Evolutionary conservation across 192 early-diverging fungal species (phyloP).

Genomic region (Coemansia interrupta): DNA sequence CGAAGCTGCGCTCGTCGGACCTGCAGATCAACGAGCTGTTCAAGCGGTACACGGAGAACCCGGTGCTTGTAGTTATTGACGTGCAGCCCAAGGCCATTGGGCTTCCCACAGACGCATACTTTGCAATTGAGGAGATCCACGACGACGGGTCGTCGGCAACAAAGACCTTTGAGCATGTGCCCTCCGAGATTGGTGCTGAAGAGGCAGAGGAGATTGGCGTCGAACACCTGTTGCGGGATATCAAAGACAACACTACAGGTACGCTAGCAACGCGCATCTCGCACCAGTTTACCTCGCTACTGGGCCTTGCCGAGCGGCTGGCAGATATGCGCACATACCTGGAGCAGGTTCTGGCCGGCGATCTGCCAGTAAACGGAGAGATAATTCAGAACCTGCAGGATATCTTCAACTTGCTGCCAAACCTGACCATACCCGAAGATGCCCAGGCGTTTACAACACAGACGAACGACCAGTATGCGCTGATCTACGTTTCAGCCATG

Average conservation of each 20-base stretch:
- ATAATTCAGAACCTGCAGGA: conserved; percentile 99
- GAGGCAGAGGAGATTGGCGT: conserved; percentile 99
- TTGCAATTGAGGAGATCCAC: conserved; percentile 95
- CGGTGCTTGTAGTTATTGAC: conserved; percentile 95
- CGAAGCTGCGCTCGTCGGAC: conserved; percentile 93
- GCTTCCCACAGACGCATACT: conserved; percentile 96
- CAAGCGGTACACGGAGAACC: conserved; percentile 91
- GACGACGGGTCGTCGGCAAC: conserved; percentile 97
- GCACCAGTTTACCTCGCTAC: conserved; percentile 87
- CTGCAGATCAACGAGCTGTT: conserved; percentile 98
- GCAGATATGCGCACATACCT: conserved; percentile 87
- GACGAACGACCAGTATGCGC: conserved; percentile 93
- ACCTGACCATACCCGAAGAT: conserved; percentile 74
- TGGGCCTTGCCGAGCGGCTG: conserved; percentile 80
- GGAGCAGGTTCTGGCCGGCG: conserved; percentile 78
- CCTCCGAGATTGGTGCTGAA: conserved; percentile 93
- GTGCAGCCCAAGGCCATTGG: conserved; percentile 91
- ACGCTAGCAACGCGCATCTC: conserved; percentile 90
- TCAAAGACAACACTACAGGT: conserved; percentile 96
- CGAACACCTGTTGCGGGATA: conserved; percentile 95
- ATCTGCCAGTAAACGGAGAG: conserved; percentile 90
- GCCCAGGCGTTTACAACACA: conserved; percentile 83
- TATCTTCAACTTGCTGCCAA: conserved; percentile 96
- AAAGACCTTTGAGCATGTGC: conserved; percentile 95
- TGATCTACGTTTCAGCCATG: conserved; percentile 89